A percentile compares a stretch with the other conserved stretches of the same genome.
phyloP scores from a whole-genome alignment of 164 flowering plant genomes.

The Dillenia turbinata region DNA sequence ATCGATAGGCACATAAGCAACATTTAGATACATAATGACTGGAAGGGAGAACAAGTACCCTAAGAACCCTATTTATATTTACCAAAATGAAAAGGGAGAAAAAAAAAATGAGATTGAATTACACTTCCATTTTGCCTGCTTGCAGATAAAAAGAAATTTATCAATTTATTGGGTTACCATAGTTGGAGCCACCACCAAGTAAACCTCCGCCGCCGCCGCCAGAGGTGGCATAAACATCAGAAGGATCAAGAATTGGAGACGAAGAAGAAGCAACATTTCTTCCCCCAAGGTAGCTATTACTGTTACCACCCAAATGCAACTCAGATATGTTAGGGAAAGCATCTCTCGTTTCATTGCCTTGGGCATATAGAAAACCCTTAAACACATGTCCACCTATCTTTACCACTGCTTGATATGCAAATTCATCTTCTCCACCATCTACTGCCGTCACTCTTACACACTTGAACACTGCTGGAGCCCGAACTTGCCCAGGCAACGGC shows the following conservation, averaged over 20 bases:
- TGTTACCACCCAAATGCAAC: constrained; percentile 71
- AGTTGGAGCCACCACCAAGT: constrained; percentile 51
- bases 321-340: constrained; percentile 75
- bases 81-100: constrained; percentile 4
- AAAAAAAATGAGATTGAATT: constrained; percentile 5
- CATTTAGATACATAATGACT: constrained; percentile 2
- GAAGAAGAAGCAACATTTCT: constrained; percentile 42
- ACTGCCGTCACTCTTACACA: constrained; percentile 85
- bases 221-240: constrained; percentile 50
- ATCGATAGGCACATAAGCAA: constrained; percentile 7
- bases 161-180: constrained; percentile 65
- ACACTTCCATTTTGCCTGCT: not conserved
- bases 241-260: constrained; percentile 48
- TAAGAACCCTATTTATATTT: constrained; percentile 12
- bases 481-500: constrained; percentile 70
- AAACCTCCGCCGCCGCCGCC: constrained; percentile 51
- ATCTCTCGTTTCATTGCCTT: constrained; percentile 58
- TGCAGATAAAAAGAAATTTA: too few relatives aligned
- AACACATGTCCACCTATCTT: constrained; percentile 90
- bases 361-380: constrained; percentile 83
- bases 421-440: constrained; percentile 88
- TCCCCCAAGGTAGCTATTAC: constrained; percentile 25
- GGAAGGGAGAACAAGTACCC: too few relatives aligned
- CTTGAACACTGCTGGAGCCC: constrained; percentile 84
- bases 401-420: constrained; percentile 86